Evolutionary conservation across 129 eudicot genomes (phyloP).

Genomic region (Flaveria brownii): DNA sequence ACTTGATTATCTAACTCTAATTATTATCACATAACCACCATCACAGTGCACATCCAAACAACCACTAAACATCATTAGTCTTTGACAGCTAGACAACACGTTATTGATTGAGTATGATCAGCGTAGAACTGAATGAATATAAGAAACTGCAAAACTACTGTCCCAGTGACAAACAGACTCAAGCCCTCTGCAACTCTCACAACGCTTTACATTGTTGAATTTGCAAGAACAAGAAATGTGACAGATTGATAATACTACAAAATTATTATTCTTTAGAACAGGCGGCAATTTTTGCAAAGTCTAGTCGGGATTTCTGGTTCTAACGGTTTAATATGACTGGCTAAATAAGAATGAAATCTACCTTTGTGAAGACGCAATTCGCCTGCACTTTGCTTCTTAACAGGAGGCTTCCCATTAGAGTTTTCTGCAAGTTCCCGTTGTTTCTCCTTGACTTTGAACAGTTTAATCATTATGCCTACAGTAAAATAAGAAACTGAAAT

Average conservation of each 20-base stretch:
- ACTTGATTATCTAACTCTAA: background rate
- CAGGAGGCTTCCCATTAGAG: slow-evolving; percentile 73
- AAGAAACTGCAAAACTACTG: slow-evolving; percentile 6
- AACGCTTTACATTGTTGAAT: background rate
- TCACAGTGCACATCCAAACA: background rate
- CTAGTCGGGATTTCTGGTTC: background rate
- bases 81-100: background rate
- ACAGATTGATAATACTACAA: background rate
- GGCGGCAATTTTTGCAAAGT: background rate
- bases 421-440: slow-evolving; percentile 85
- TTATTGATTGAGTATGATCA: background rate
- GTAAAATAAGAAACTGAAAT: background rate
- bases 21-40: background rate
- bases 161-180: background rate
- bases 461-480: slow-evolving; percentile 63
- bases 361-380: slow-evolving; percentile 92
- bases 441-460: slow-evolving; percentile 84
- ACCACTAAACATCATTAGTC: background rate
- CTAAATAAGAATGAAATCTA: slow-evolving; percentile 8
- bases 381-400: slow-evolving; percentile 91
- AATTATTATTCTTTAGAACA: background rate
- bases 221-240: background rate
- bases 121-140: background rate
- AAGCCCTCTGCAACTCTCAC: background rate
- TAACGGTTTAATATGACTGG: background rate